Evolutionary conservation across 345 rosid species (phyloP).

Genomic region (Triadica sebifera): DNA sequence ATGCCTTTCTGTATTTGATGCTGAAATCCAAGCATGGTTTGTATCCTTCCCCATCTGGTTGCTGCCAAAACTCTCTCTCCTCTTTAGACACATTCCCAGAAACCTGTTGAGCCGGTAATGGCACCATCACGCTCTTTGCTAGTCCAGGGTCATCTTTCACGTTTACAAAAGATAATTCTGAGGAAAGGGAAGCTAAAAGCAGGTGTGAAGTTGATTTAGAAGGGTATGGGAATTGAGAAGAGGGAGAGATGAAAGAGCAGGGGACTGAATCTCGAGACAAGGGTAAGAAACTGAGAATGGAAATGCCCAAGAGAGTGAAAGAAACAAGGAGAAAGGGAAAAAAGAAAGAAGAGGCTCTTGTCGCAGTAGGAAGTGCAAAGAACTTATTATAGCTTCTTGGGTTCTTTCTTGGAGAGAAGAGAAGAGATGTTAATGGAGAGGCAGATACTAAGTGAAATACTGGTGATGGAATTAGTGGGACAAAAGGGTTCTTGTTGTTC

Average conservation of each 20-base stretch:
- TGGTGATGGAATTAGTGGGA: slow-evolving; percentile 38
- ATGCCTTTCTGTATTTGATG: slow-evolving; percentile 46
- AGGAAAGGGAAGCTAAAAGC: slow-evolving; percentile 44
- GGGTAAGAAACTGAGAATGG: slow-evolving; percentile 33
- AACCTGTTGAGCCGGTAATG: slow-evolving; percentile 47
- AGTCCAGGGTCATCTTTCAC: slow-evolving; percentile 20
- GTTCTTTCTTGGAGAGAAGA: slow-evolving; percentile 47
- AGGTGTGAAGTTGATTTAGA: slow-evolving; percentile 23
- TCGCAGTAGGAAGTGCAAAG: slow-evolving; percentile 20
- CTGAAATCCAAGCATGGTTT: slow-evolving; percentile 67
- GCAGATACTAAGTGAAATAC: slow-evolving; percentile 34
- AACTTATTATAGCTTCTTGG: slow-evolving; percentile 39
- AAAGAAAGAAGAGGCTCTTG: slow-evolving; percentile 24
- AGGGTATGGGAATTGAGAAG: slow-evolving; percentile 35
- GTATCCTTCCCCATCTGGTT: slow-evolving; percentile 59
- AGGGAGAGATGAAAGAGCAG: slow-evolving; percentile 39
- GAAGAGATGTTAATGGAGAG: slow-evolving; percentile 35
- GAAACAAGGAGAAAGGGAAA: slow-evolving; percentile 45
- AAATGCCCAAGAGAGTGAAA: slow-evolving; percentile 47
- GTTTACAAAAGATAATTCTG: neutral
- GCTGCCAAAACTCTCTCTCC: slow-evolving; percentile 69
- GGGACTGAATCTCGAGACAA: slow-evolving; percentile 30
- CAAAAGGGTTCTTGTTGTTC: slow-evolving; percentile 43
- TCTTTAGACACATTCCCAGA: slow-evolving; percentile 41
- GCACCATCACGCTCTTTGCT: slow-evolving; percentile 31